These are phyloP conservation scores for Fomitopsis pinicola DNA, from an alignment of 1,284 basidiomycete genomes.

Conservation along the genomic window DNA sequence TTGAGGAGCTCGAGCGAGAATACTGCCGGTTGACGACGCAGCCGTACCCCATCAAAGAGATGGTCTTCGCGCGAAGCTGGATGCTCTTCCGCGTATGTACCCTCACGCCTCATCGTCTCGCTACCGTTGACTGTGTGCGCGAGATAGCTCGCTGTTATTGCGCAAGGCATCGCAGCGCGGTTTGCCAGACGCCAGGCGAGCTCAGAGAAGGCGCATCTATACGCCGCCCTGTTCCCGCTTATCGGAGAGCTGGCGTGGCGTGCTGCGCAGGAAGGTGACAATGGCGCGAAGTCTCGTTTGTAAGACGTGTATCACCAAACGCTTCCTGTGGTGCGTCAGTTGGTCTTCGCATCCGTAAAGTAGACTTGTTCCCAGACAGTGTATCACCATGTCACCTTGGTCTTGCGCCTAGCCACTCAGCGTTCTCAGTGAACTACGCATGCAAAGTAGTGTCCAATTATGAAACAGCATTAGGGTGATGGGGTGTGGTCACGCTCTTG, in stretches of 20 bases:
- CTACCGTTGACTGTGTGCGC: background rate
- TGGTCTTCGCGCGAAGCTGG: constrained; percentile 82
- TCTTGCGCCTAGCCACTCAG: too few relatives aligned
- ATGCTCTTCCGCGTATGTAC: constrained; percentile 79
- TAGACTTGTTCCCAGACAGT: too few relatives aligned
- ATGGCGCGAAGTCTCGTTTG: background rate
- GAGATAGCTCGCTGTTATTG: constrained; percentile 75
- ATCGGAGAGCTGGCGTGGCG: constrained; percentile 5
- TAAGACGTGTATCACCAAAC: background rate
- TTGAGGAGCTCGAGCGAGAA: constrained; percentile 71
- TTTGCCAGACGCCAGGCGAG: constrained; percentile 19
- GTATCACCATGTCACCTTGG: too few relatives aligned
- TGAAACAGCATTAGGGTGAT: too few relatives aligned
- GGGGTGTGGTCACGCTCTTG: too few relatives aligned
- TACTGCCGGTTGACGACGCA: constrained; percentile 63
- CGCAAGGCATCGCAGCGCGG: constrained; percentile 92
- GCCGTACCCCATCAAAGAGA: constrained; percentile 69
- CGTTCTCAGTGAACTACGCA: too few relatives aligned
- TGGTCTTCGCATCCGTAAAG: too few relatives aligned
- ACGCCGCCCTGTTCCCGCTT: background rate
- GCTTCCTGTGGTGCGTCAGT: too few relatives aligned
- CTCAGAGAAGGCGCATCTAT: constrained; percentile 5
- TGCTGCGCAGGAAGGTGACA: constrained; percentile 1
- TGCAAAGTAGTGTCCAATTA: too few relatives aligned
- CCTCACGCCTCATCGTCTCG: background rate